Base-by-base conservation (phyloP, 768 basidiomycete species). In the Trametes meyenii region DNA sequence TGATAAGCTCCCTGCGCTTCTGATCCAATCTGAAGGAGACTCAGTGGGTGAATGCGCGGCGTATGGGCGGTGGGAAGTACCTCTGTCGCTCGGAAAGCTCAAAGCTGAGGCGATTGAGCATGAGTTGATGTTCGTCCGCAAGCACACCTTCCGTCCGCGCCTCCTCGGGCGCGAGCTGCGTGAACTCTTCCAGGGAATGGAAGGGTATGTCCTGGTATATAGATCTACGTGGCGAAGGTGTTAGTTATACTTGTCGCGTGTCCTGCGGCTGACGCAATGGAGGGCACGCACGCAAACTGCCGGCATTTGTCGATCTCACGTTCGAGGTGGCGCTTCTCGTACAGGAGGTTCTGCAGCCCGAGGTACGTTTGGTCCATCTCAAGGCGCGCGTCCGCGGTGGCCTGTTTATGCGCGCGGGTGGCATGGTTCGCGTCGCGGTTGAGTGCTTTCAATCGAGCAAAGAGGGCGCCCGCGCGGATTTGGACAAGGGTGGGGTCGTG, bases 321-420 rank as follows among this genome's bases (percentile, higher is more conserved):
- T 73, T 94, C 92, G 5, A 96, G 84, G 69, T 96, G 92, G 26
- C 92, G 83, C 71, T 91, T 92, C 75, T 96, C 93, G 67, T 95
- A 96, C 50, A 90, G 81, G 38, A 94, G 78, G 65, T 96, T 96
- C 75, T 96, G 92, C 33, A 92, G 83, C 21, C 86, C 86, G 40
- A 96, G 85, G 73, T 93, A 86, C 0, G 91, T 88, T 75, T 93
- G 88, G 76, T 95, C 94, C 92, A 96, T 94, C 58, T 93, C 88
- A 43, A 89, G 88, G 55, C 93, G 80, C 3, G 91, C 89, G 33
- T 89, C 90, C 8, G 79, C 75, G 19, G 90, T 86, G 33, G 85
- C 85, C 59, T 87, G 83, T 62, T 92, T 89, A 72, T 89, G 88
- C 10, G 81, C 67, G 55, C 90, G 88, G 0, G 90, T 87, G 10